These are phyloP conservation scores for Posidonia oceanica DNA, from an alignment of 116 monocot species.

Conservation along the genomic window DNA sequence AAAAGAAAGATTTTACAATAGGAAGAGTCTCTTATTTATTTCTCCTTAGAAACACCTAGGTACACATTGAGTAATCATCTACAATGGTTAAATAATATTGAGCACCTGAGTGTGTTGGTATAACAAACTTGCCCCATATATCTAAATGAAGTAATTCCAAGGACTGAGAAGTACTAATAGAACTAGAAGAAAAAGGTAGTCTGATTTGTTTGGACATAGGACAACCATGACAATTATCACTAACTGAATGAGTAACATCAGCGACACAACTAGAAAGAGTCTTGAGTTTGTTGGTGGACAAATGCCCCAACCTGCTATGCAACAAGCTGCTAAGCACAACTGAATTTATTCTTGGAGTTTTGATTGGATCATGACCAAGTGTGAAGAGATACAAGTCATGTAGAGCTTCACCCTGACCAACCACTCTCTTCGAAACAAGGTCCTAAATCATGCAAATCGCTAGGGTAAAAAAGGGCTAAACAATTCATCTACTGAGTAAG, in stretches of 20 bases:
- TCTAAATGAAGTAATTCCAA: not conserved
- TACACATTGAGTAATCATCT: no score
- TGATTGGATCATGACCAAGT: not conserved
- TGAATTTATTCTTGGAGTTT: no score
- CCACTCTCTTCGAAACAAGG: not conserved
- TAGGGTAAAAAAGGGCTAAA: not conserved
- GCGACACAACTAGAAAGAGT: no score
- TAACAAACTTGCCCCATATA: not conserved
- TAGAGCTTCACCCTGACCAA: not conserved
- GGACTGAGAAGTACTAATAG: not conserved
- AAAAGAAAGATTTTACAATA: no score
- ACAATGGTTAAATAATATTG: no score
- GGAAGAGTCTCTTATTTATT: no score
- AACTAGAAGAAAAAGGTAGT: not conserved
- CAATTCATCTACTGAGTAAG: not conserved
- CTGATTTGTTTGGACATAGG: not conserved
- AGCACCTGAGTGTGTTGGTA: not conserved
- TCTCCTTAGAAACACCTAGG: no score
- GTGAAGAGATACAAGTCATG: rapidly evolving
- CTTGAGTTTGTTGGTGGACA: no score
- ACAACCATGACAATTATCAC: no score
- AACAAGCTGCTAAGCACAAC: no score
- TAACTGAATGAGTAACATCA: no score
- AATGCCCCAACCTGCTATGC: no score
- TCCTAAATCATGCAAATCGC: not conserved